Percentiles rank a stretch among this genome's conserved stretches.
These are phyloP conservation scores for Capsella bursapastoris DNA, from an alignment of 345 rosid genomes.

Conservation along the genomic window DNA sequence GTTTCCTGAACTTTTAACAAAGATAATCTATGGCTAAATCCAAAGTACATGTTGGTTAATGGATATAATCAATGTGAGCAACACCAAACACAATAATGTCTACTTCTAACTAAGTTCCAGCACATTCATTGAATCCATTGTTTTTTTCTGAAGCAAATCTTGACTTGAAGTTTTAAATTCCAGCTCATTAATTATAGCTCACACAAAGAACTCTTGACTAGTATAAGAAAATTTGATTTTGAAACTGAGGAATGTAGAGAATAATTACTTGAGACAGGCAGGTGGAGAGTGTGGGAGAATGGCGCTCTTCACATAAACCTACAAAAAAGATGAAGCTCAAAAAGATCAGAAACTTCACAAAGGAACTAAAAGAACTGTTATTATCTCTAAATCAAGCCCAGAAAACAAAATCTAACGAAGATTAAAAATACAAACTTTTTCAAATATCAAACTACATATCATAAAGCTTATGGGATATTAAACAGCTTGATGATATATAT, in stretches of 20 bases:
- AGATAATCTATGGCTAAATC: background rate
- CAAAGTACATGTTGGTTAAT: background rate
- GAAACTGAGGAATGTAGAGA: slow-evolving; percentile 12
- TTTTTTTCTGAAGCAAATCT: slow-evolving; percentile 1
- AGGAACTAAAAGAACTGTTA: background rate
- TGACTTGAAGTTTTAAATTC: background rate
- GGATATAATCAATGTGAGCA: background rate
- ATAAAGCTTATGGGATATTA: background rate
- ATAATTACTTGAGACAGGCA: slow-evolving; percentile 74
- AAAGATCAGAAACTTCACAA: background rate
- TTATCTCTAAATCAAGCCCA: background rate
- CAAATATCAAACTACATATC: slow-evolving; percentile 2
- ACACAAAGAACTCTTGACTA: slow-evolving; percentile 18
- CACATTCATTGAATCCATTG: background rate
- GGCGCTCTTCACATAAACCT: slow-evolving; percentile 84
- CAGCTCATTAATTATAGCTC: background rate
- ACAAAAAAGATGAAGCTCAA: slow-evolving; percentile 20
- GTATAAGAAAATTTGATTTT: background rate
- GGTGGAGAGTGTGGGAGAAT: slow-evolving; percentile 81
- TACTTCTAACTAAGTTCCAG: background rate
- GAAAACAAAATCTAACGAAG: background rate
- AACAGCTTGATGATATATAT: background rate
- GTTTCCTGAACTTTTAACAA: background rate
- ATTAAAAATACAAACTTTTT: background rate
- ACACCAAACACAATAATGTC: slow-evolving; percentile 8